These are phyloP conservation scores for Plasmodium reichenowi DNA, from an alignment of 169 alveolate genomes.

Conservation along the genomic window DNA sequence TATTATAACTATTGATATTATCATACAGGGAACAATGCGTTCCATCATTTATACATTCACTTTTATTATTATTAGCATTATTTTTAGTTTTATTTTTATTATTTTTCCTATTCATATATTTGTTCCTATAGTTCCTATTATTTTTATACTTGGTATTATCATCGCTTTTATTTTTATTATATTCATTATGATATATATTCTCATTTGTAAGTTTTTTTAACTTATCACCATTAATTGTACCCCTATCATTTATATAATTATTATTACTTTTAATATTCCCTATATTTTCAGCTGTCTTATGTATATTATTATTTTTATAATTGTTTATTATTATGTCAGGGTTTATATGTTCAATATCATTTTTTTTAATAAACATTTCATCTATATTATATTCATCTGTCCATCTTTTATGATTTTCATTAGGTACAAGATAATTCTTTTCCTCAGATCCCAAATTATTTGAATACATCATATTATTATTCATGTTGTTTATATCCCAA, in stretches of 20 bases:
- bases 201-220: not conserved
- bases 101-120: not conserved
- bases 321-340: too few relatives aligned
- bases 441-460: too few relatives aligned
- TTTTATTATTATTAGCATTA: constrained; percentile 9
- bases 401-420: too few relatives aligned
- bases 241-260: not conserved
- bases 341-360: too few relatives aligned
- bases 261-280: not conserved
- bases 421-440: too few relatives aligned
- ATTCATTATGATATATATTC: not conserved
- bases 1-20: not conserved
- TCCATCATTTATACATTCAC: constrained; percentile 6
- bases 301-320: too few relatives aligned
- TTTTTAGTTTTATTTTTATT: constrained; percentile 4
- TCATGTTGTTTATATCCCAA: too few relatives aligned
- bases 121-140: constrained; percentile 4
- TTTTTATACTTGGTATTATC: constrained; percentile 6
- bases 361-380: too few relatives aligned
- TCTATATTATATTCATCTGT: too few relatives aligned
- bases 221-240: not conserved
- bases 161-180: not conserved
- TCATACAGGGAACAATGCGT: not conserved
- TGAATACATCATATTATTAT: too few relatives aligned
- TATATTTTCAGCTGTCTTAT: not conserved